Percentiles rank a stretch among this genome's conserved stretches.
Conservation (phyloP, 129 eudicot genomes). For the Tagetes patula region DNA sequence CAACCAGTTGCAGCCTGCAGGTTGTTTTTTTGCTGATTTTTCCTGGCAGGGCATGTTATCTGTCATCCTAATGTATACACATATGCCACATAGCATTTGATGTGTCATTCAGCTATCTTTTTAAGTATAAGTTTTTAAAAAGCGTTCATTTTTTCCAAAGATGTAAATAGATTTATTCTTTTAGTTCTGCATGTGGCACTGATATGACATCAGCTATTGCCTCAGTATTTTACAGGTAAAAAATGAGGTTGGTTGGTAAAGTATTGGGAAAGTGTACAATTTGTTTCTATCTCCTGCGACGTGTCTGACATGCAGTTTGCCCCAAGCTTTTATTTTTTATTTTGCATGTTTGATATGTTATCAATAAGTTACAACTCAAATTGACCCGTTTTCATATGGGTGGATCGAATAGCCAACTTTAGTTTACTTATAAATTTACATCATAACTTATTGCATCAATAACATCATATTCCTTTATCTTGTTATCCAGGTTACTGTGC, state of each 20-base stretch:
- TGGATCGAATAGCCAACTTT: background rate
- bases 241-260: background rate
- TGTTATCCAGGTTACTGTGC: conserved; percentile 75
- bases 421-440: conserved; percentile 13
- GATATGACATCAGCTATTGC: background rate
- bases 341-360: background rate
- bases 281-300: background rate
- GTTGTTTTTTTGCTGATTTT: background rate
- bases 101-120: background rate
- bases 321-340: background rate
- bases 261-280: background rate
- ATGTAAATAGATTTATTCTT: background rate
- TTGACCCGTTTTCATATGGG: background rate
- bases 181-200: background rate
- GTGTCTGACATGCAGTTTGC: background rate
- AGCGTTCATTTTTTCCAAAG: background rate
- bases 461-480: conserved; percentile 13
- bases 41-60: background rate
- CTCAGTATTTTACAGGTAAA: background rate
- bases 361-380: background rate
- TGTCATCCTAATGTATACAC: background rate
- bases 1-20: background rate
- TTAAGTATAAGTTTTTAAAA: background rate
- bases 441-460: conserved; percentile 2
- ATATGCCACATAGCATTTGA: background rate